phyloP scores from a whole-genome alignment of 2,329 filamentous ascomycete genomes.

The Penicillium sp. region DNA sequence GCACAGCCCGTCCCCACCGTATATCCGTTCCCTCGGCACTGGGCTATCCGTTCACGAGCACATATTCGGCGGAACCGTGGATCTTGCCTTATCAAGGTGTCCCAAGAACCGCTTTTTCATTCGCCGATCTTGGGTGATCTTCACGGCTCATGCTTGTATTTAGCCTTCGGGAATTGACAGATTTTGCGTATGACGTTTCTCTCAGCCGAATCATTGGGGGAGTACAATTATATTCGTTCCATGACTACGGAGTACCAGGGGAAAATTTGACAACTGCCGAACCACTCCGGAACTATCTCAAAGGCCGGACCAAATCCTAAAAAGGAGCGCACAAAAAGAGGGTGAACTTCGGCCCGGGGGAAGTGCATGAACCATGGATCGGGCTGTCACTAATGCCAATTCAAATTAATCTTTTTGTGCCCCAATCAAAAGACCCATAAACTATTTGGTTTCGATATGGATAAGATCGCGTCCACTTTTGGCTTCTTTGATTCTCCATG shows the following conservation, averaged over 20 bases:
- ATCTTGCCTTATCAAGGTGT: conserved; percentile 14
- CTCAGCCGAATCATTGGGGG: neutral
- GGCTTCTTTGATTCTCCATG: conserved; percentile 10
- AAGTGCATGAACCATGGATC: neutral
- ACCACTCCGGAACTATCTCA: conserved; percentile 14
- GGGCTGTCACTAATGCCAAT: neutral
- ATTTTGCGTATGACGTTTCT: neutral
- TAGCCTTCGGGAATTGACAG: neutral
- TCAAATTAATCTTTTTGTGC: neutral
- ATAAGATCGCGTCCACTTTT: conserved; percentile 12
- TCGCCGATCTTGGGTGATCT: conserved; percentile 5
- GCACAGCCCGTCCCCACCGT: conserved; percentile 3
- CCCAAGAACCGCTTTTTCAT: conserved; percentile 11
- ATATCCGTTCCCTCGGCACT: neutral
- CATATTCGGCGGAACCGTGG: conserved; percentile 23
- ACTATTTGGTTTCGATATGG: conserved; percentile 8
- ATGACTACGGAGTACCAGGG: neutral
- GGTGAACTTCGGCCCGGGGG: neutral
- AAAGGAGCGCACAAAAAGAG: neutral
- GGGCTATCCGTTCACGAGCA: conserved; percentile 19
- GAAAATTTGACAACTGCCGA: neutral
- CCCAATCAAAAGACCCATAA: conserved; percentile 12
- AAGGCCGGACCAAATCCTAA: neutral
- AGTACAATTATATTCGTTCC: too few relatives aligned
- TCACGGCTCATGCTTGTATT: neutral